Evolutionary conservation across 202 grass and related monocot genomes (phyloP).

Genomic region (Eragrostis tef): DNA sequence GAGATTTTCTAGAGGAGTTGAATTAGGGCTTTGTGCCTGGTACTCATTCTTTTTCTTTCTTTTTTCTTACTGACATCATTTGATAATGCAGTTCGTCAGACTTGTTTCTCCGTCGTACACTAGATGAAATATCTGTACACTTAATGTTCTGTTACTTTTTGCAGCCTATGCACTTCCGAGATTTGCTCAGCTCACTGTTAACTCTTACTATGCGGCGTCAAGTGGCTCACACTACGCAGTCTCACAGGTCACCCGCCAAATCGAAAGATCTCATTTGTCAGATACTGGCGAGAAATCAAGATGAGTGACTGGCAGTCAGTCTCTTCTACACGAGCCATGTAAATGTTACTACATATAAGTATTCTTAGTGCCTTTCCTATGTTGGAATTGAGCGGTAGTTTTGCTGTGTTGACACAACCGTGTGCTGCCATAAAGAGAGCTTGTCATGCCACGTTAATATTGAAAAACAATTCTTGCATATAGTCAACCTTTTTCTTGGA

Average conservation of each 20-base stretch:
- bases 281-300: conserved; percentile 49
- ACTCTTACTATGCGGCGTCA: conserved; percentile 81
- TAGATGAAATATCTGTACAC: not conserved
- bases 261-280: conserved; percentile 62
- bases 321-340: conserved; percentile 6
- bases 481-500: not conserved
- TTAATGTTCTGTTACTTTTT: conserved; percentile 29
- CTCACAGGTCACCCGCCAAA: conserved; percentile 70
- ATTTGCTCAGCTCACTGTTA: conserved; percentile 80
- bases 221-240: conserved; percentile 67
- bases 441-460: not conserved
- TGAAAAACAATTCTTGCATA: not conserved
- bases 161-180: conserved; percentile 71
- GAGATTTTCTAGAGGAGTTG: not conserved
- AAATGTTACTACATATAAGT: not conserved
- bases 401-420: not conserved
- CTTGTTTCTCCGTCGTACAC: not conserved
- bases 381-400: conserved; percentile 12
- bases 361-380: not conserved
- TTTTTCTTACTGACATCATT: not conserved
- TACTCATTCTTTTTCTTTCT: not conserved
- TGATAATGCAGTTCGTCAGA: not conserved
- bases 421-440: not conserved
- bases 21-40: conserved; percentile 3
- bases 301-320: conserved; percentile 14